Evolutionary conservation across 1,284 basidiomycete genomes (phyloP), one percentile per base, ranked within the genome.

Genomic region (Flammula alnicola): DNA sequence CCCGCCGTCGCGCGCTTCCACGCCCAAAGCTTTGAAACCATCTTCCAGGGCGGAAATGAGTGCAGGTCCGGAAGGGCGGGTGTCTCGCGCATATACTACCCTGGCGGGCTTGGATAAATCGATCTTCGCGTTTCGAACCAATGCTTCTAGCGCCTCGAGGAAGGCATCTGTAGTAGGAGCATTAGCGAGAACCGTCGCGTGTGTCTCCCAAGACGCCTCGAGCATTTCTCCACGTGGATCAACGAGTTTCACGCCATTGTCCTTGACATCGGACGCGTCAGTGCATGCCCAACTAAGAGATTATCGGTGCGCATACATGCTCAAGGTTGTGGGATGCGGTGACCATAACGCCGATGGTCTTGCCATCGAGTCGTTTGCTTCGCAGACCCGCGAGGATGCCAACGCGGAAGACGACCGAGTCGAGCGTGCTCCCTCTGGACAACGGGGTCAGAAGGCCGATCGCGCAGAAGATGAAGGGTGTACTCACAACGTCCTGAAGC

Each of bases 211-310:
- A 26, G 91, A 81, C 1, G 90, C 76, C 64, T 96, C 91, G n/a
- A 99, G 82, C 97, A 99, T 99, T 70, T 99, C 97, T n/a, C 97
- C 97, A 10, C 85, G 85, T 12, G 97, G 93, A 72, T 99, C 97
- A 35, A 99, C 93, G 43, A 99, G 84, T 71, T 99, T 99, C 55
- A 98, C 93, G 27, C 97, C 97, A 68, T 99, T 99, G 70, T 99
- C 97, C 93, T 98, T 62, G n/a, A n/a, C 35, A 50, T 51, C 41
- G 42, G 41, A 38, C 47, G 33, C 52, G 48, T 51, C 44, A 55
- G 42, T n/a, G 36, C 26, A 40, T 25, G 26, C 23, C 30, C 29
- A 39, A 20, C 35, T 40, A 25, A 5, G 45, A 16, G 29, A 44
- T 39, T 41, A 32, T 19, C 39, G 30, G 44, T 27, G 26, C 39